A percentile compares a stretch with the other conserved stretches of the same genome.
These are phyloP conservation scores for Coemansia sp. DNA, from an alignment of 192 early-diverging fungal species.

Conservation along the genomic window DNA sequence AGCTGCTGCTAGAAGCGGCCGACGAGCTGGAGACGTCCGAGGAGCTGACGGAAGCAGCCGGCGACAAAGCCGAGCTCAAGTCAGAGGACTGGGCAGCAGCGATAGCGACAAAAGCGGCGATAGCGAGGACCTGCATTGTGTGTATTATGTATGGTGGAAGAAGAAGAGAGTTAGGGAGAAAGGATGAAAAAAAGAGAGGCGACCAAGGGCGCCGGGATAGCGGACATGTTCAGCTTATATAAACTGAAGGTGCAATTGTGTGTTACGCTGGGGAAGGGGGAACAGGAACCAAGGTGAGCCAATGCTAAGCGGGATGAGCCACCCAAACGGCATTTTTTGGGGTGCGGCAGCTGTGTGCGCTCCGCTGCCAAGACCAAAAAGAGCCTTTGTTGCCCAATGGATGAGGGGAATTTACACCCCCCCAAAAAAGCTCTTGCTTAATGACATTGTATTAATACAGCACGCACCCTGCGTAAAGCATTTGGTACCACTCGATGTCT, in stretches of 20 bases:
- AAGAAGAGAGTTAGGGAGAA: not conserved
- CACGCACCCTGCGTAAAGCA: no score
- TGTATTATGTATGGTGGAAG: not conserved
- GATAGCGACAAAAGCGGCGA: slow-evolving; percentile 29
- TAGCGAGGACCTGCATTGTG: slow-evolving; percentile 45
- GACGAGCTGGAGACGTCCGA: not conserved
- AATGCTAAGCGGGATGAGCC: not conserved
- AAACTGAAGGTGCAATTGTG: no score
- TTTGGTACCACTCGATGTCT: no score
- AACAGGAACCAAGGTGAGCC: not conserved
- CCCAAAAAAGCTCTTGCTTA: not conserved
- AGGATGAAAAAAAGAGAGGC: not conserved
- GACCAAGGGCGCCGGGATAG: not conserved
- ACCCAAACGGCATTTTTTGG: no score
- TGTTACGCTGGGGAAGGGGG: not conserved
- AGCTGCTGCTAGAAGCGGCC: not conserved
- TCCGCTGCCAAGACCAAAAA: no score
- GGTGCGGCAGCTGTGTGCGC: no score
- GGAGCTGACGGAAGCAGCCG: not conserved
- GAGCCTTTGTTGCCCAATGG: no score
- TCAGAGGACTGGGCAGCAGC: slow-evolving; percentile 25
- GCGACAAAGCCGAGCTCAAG: not conserved
- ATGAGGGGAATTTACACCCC: no score
- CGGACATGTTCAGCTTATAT: not conserved
- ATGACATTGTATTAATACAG: not conserved